Conservation (phyloP, 2,329 filamentous ascomycete species). For the Alternaria angustiovoidea region DNA sequence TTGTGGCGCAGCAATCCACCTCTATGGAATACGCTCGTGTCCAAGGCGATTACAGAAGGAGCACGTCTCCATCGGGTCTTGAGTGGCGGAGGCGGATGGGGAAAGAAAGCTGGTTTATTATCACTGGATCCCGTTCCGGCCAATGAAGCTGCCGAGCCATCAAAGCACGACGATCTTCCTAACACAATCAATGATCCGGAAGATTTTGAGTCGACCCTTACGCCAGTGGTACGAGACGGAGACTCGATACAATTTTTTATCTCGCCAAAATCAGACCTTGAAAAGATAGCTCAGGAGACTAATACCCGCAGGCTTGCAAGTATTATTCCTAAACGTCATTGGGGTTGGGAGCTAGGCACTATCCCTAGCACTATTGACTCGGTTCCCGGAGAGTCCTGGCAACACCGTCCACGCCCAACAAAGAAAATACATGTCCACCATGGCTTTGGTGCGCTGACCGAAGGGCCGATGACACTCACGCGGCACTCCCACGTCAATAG, state of each 20-base stretch:
- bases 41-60: conserved; percentile 35
- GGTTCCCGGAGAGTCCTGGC: conserved; percentile 34
- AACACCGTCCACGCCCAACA: conserved; percentile 14
- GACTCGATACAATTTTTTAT: conserved; percentile 63
- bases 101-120: conserved; percentile 77
- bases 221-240: conserved; percentile 68
- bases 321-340: background rate
- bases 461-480: conserved; percentile 57
- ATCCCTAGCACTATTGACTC: conserved; percentile 57
- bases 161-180: conserved; percentile 3
- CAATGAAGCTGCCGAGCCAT: conserved; percentile 7
- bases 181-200: conserved; percentile 30
- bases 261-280: conserved; percentile 20
- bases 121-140: conserved; percentile 71
- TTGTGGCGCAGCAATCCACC: conserved; percentile 35
- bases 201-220: conserved; percentile 52
- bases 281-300: background rate
- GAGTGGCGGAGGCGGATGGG: conserved; percentile 87
- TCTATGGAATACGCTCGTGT: conserved; percentile 30
- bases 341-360: conserved; percentile 50
- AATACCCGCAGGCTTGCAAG: conserved; percentile 5
- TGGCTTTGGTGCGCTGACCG: conserved; percentile 70
- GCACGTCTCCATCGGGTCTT: conserved; percentile 63
- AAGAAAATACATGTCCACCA: background rate
- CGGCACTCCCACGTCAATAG: conserved; percentile 7